Percentiles rank a stretch among this genome's conserved stretches.
Conservation (phyloP, 2,329 filamentous ascomycete genomes). For the Nothophaeocryptopus gaeumannii region DNA sequence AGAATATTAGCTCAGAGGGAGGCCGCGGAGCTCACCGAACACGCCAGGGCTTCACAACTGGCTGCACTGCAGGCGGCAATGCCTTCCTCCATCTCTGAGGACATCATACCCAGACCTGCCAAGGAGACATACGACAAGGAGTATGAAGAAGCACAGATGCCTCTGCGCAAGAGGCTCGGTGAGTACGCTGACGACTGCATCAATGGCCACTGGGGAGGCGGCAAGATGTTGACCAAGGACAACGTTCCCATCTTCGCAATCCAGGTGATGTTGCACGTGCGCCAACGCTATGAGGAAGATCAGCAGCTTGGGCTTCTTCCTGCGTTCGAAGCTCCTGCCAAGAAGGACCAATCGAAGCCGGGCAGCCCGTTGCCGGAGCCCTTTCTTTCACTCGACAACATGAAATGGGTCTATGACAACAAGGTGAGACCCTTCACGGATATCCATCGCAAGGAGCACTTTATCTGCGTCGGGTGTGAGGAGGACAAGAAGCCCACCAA, state of each 20-base stretch:
- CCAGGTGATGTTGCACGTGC: slow-evolving; percentile 61
- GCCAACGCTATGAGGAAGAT: slow-evolving; percentile 52
- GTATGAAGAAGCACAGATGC: slow-evolving; percentile 69
- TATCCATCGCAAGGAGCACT: slow-evolving; percentile 65
- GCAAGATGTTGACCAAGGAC: slow-evolving; percentile 61
- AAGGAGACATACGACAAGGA: slow-evolving; percentile 64
- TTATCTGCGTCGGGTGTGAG: slow-evolving; percentile 63
- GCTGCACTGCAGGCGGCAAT: slow-evolving; percentile 45
- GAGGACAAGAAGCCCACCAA: slow-evolving; percentile 62
- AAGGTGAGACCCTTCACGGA: slow-evolving; percentile 72
- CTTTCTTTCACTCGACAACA: slow-evolving; percentile 70
- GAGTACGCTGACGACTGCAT: slow-evolving; percentile 70
- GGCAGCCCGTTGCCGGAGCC: slow-evolving; percentile 24
- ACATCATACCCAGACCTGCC: slow-evolving; percentile 49
- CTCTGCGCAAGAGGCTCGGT: slow-evolving; percentile 63
- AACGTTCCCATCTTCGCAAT: slow-evolving; percentile 67
- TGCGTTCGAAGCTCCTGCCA: slow-evolving; percentile 15
- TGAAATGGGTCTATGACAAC: slow-evolving; percentile 80
- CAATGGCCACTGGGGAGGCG: slow-evolving; percentile 61
- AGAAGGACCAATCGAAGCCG: slow-evolving; percentile 12
- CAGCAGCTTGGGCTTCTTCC: slow-evolving; percentile 26
- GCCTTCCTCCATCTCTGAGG: slow-evolving; percentile 47
- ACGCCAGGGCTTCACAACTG: slow-evolving; percentile 45
- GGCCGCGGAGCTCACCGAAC: slow-evolving; percentile 59
- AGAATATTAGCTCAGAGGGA: slow-evolving; percentile 64